Evolutionary conservation across 1,284 basidiomycete species (phyloP).

Genomic region (Bondarzewia mesenterica): DNA sequence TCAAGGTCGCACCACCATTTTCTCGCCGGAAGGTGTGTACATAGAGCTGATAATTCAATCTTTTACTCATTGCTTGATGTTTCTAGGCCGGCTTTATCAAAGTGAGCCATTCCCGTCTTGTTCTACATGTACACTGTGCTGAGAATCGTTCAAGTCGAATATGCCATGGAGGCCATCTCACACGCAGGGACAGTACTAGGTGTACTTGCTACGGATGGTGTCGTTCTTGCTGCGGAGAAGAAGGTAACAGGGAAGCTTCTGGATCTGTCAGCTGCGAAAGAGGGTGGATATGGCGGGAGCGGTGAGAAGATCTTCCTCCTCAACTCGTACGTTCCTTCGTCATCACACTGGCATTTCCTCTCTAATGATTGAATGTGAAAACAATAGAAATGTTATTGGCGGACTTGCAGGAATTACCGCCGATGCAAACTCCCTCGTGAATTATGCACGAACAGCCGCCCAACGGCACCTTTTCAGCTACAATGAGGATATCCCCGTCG

Average conservation of each 20-base stretch:
- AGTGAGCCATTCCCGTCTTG: slow-evolving; percentile 41
- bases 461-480: slow-evolving; percentile 86
- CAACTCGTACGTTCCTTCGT: slow-evolving; percentile 58
- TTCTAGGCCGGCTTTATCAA: slow-evolving; percentile 80
- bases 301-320: slow-evolving; percentile 97
- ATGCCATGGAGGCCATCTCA: slow-evolving; percentile 98
- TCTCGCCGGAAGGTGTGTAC: slow-evolving; percentile 83
- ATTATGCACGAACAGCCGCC: slow-evolving; percentile 87
- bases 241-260: slow-evolving; percentile 97
- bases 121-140: background rate
- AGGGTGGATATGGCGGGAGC: slow-evolving; percentile 86
- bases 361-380: too few species aligned
- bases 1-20: slow-evolving; percentile 86
- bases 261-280: slow-evolving; percentile 80
- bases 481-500: slow-evolving; percentile 97
- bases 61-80: slow-evolving; percentile 9
- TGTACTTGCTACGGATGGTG: slow-evolving; percentile 91
- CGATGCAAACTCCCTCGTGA: slow-evolving; percentile 96
- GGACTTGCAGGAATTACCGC: slow-evolving; percentile 96
- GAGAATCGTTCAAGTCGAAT: slow-evolving; percentile 65
- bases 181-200: slow-evolving; percentile 94
- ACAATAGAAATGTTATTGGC: slow-evolving; percentile 89
- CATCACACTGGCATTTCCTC: background rate
- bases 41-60: slow-evolving; percentile 1
- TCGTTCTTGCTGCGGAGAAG: slow-evolving; percentile 98